phyloP scores from a whole-genome alignment of 768 basidiomycete genomes.

The Phallus indusiatus region DNA sequence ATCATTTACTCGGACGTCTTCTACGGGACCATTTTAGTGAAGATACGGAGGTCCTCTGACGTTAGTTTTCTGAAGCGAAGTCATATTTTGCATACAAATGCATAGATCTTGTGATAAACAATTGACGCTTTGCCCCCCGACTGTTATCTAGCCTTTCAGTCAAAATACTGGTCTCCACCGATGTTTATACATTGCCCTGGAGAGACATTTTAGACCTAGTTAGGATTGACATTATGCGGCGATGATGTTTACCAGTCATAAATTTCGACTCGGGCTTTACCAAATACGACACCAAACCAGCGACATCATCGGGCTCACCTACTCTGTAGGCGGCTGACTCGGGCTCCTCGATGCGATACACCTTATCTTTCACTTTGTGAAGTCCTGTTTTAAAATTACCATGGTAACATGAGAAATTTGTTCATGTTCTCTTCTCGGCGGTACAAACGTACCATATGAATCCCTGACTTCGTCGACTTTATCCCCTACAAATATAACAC shows the following conservation, averaged over 20 bases:
- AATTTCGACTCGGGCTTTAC: slow-evolving; percentile 16
- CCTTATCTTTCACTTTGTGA: not conserved
- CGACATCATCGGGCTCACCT: slow-evolving; percentile 12
- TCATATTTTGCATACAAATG: no score
- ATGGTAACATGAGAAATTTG: not conserved
- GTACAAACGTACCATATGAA: not conserved
- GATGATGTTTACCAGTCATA: slow-evolving; percentile 16
- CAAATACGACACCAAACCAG: slow-evolving; percentile 16
- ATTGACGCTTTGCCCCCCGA: no score
- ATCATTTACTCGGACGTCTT: no score
- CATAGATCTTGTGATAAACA: no score
- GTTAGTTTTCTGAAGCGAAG: no score
- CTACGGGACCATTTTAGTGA: no score
- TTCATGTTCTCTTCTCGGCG: not conserved
- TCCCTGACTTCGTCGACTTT: not conserved
- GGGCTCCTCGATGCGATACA: not conserved
- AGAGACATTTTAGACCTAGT: not conserved
- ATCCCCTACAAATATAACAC: not conserved
- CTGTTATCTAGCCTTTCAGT: not conserved
- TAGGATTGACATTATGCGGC: not conserved
- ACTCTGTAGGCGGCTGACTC: not conserved
- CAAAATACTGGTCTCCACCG: not conserved
- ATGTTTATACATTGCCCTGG: slow-evolving; percentile 1
- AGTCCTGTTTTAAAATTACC: not conserved
- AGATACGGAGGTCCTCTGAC: no score